A percentile compares a stretch with the other conserved stretches of the same genome.
Conservation (phyloP, 2,329 filamentous ascomycete genomes). For the Cladosporium austrohemisphaericum region DNA sequence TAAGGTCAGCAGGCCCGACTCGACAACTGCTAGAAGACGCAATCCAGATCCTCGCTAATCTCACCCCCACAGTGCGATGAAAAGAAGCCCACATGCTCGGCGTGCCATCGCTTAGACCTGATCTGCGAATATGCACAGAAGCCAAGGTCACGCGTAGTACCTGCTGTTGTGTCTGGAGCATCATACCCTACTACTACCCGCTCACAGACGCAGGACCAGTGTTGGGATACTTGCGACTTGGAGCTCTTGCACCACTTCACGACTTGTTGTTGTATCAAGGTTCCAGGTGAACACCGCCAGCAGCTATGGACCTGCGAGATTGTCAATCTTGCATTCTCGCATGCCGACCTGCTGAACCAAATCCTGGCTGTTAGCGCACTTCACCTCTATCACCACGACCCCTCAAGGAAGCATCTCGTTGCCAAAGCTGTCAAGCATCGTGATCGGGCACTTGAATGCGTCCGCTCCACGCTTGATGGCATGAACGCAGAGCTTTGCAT, state of each 20-base stretch:
- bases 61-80: conserved; percentile 4
- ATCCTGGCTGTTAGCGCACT: conserved; percentile 8
- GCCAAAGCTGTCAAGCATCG: conserved; percentile 3
- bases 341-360: conserved; percentile 1
- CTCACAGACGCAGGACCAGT: neutral
- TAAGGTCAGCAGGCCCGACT: neutral
- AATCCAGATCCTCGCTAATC: neutral
- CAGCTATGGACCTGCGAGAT: conserved; percentile 7
- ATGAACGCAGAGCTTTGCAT: conserved; percentile 7
- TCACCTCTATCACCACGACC: neutral
- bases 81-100: conserved; percentile 3
- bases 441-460: neutral
- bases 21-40: neutral
- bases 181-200: neutral
- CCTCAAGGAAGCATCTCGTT: neutral
- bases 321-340: conserved; percentile 4
- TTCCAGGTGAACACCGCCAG: conserved; percentile 4
- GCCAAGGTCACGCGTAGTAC: neutral
- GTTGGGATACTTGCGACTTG: conserved; percentile 3
- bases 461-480: neutral
- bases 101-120: conserved; percentile 8
- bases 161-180: neutral
- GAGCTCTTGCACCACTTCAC: conserved; percentile 8
- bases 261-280: conserved; percentile 1
- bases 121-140: conserved; percentile 3